phyloP scores from a whole-genome alignment of 2,329 filamentous ascomycete species.

The Fusarium tricinctum region DNA sequence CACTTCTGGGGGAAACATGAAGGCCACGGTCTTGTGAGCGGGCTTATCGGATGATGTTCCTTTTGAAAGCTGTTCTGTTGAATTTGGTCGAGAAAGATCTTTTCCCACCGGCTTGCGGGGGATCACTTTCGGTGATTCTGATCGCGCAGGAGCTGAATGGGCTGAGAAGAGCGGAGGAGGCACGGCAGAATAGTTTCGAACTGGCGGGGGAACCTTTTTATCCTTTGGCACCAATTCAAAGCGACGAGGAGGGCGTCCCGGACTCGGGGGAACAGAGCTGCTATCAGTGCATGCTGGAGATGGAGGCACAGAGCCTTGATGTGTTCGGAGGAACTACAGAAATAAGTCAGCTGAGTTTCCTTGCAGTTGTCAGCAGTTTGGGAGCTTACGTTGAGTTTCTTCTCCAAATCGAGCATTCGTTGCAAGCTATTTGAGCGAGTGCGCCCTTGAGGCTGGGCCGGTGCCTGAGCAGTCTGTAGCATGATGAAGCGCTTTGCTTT shows the following conservation, averaged over 20 bases:
- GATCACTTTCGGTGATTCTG: slow-evolving; percentile 35
- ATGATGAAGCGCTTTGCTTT: slow-evolving; percentile 25
- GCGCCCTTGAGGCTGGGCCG: slow-evolving; percentile 37
- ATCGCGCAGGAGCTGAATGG: slow-evolving; percentile 25
- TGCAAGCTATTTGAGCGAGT: slow-evolving; percentile 64
- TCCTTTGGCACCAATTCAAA: slow-evolving; percentile 49
- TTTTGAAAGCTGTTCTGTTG: slow-evolving; percentile 23
- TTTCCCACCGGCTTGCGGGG: slow-evolving; percentile 37
- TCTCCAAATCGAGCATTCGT: slow-evolving; percentile 72
- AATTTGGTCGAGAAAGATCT: slow-evolving; percentile 15
- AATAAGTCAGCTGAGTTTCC: slow-evolving; percentile 13
- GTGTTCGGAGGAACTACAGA: slow-evolving; percentile 37
- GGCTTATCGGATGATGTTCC: slow-evolving; percentile 40
- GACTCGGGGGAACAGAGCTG: slow-evolving; percentile 40
- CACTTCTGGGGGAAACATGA: slow-evolving; percentile 51
- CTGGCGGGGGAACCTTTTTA: slow-evolving; percentile 42
- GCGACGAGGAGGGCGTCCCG: slow-evolving; percentile 42
- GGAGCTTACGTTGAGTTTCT: slow-evolving; percentile 67
- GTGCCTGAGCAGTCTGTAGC: slow-evolving; percentile 32
- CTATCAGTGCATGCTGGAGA: slow-evolving; percentile 34
- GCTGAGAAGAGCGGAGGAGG: slow-evolving; percentile 41
- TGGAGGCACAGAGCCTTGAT: slow-evolving; percentile 38
- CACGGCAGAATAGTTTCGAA: slow-evolving; percentile 46
- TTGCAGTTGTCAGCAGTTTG: background rate
- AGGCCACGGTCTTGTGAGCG: slow-evolving; percentile 52